Evolutionary conservation across 768 basidiomycete genomes (phyloP).

Genomic region (Rhodotorula babjevae): DNA sequence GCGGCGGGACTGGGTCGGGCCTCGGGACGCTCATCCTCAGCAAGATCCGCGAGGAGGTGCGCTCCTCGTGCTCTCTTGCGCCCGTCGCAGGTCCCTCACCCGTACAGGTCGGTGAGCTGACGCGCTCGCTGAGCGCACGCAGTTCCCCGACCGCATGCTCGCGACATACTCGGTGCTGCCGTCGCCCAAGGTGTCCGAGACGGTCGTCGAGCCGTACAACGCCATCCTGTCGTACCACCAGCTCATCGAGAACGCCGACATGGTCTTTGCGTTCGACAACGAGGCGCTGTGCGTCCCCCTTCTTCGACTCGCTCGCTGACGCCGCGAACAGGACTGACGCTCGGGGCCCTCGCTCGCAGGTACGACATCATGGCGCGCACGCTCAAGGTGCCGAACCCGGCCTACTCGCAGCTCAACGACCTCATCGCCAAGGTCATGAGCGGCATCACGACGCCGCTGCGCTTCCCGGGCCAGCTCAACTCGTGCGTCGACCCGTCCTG

Average conservation of each 20-base stretch:
- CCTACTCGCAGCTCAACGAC: constrained; percentile 51
- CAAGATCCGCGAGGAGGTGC: constrained; percentile 67
- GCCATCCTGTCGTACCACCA: constrained; percentile 78
- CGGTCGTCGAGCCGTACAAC: constrained; percentile 65
- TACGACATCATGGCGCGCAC: constrained; percentile 47
- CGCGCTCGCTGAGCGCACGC: no score
- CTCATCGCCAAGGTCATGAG: constrained; percentile 87
- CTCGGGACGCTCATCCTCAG: constrained; percentile 72
- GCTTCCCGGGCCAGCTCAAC: constrained; percentile 86
- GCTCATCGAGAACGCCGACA: constrained; percentile 79
- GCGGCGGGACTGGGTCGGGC: constrained; percentile 85
- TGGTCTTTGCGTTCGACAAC: constrained; percentile 64
- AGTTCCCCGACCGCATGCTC: constrained; percentile 48
- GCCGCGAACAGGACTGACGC: no score
- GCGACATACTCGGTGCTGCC: constrained; percentile 58
- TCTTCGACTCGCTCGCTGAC: no score
- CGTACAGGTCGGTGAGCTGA: no score
- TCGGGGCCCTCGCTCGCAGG: no score
- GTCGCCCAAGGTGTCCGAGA: constrained; percentile 59
- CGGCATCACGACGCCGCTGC: constrained; percentile 83
- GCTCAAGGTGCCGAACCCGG: constrained; percentile 45
- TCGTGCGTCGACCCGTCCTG: constrained; percentile 42
- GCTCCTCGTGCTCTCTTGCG: background rate
- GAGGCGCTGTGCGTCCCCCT: no score
- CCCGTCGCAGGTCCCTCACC: background rate